Conservation (phyloP, 345 rosid species). For the Moricandia moricandioides region DNA sequence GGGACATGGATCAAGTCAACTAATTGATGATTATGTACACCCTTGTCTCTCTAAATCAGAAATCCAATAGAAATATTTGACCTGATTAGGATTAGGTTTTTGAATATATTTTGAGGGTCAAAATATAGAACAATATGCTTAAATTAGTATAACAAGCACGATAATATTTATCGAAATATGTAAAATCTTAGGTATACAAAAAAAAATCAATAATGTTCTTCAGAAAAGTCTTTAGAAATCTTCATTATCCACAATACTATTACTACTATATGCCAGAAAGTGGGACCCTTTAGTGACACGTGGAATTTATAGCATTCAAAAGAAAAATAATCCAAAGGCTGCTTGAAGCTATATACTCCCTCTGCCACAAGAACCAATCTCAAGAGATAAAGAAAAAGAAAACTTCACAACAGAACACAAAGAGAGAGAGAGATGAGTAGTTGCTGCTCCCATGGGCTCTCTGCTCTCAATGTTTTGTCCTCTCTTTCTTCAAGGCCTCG, state of each 20-base stretch:
- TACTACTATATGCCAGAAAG: neutral
- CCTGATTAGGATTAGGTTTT: neutral
- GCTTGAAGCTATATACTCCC: neutral
- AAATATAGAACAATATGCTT: too few relatives aligned
- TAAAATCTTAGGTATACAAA: too few relatives aligned
- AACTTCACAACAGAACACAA: neutral
- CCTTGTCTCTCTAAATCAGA: neutral
- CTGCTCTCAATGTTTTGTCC: conserved; percentile 40
- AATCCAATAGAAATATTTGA: neutral
- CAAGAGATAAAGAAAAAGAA: conserved; percentile 23
- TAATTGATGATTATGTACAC: neutral
- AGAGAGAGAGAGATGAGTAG: conserved; percentile 25
- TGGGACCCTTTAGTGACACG: conserved; percentile 5
- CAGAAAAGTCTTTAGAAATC: too few relatives aligned
- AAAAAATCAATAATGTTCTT: too few relatives aligned
- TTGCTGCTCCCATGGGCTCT: conserved; percentile 38
- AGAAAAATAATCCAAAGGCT: conserved; percentile 1
- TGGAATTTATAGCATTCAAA: neutral
- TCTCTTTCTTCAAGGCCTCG: conserved; percentile 30
- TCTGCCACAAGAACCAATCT: conserved; percentile 24
- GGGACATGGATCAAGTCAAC: neutral
- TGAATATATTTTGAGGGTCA: too few relatives aligned
- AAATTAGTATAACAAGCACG: too few relatives aligned
- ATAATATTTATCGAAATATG: too few relatives aligned
- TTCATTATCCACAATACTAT: too few relatives aligned